These are phyloP conservation scores for Uronychia setigera DNA, from an alignment of 73 alveolate genomes.

Conservation along the genomic window DNA sequence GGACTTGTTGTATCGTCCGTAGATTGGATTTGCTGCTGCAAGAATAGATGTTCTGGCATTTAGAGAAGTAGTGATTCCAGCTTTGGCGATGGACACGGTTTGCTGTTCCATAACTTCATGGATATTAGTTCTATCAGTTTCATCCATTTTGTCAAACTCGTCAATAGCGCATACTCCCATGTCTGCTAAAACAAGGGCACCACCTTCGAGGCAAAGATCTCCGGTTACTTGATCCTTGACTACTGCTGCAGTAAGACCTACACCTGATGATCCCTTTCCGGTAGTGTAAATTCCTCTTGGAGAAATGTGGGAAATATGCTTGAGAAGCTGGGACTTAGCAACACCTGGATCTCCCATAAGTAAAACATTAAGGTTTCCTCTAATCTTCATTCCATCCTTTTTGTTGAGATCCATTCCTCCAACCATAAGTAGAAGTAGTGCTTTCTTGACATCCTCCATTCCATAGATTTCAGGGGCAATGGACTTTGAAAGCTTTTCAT, in stretches of 20 bases:
- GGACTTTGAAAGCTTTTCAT: conserved; percentile 82
- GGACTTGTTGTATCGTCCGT: conserved; percentile 91
- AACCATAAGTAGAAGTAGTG: conserved; percentile 90
- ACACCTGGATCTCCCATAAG: conserved; percentile 99
- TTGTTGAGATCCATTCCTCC: conserved; percentile 95
- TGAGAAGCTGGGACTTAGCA: conserved; percentile 96
- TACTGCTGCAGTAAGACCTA: conserved; percentile 99
- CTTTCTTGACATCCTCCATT: conserved; percentile 97
- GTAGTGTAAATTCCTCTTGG: conserved; percentile 99
- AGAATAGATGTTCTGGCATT: conserved; percentile 96
- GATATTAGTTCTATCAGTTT: conserved; percentile 92
- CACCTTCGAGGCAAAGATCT: conserved; percentile 97
- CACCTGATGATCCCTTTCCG: conserved; percentile 99
- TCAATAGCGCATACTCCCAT: conserved; percentile 98
- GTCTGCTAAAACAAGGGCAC: conserved; percentile 98
- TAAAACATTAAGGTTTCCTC: conserved; percentile 96
- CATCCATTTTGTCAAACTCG: conserved; percentile 99
- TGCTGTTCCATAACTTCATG: conserved; percentile 99
- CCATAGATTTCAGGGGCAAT: conserved; percentile 98
- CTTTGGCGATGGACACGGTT: conserved; percentile 98
- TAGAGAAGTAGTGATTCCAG: conserved; percentile 96
- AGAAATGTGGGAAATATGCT: conserved; percentile 90
- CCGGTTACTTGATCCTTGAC: conserved; percentile 86
- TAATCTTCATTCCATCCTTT: conserved; percentile 98
- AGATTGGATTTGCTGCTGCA: conserved; percentile 99